Base-by-base conservation (phyloP, 805 yeast genomes). In the Ogataea populi-albae region DNA sequence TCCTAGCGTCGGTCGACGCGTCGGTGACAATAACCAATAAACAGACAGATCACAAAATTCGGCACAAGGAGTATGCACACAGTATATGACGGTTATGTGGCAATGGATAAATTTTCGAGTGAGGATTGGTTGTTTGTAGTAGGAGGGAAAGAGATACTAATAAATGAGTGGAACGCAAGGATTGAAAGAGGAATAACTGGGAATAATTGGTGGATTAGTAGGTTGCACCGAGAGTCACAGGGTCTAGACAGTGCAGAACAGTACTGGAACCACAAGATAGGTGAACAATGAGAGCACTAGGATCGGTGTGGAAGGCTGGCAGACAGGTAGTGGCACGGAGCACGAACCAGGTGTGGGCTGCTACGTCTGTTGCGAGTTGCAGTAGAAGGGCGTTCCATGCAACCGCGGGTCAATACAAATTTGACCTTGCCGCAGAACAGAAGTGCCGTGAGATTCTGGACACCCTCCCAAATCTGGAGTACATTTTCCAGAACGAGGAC, bases 401-500 rank as follows among this genome's bases (percentile, higher is more conserved):
- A 4, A 28, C 49, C 8, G 37, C 25, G 9, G 57, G 57, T 3
- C 46, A 38, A 23, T 34, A 2, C 17, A 44, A 47, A 11, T 59
- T 60, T 64, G 71, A 73, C 52, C 59, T 61, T 40, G 65, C 66
- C 22, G 66, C 72, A 35, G 89, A 82, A 56, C 67, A 69, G 47
- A 82, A 77, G 38, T 79, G 84, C 45, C 71, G 86, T 43, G 59
- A 67, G 46, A 68, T 75, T 49, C 70, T 86, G 49, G 79, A 77
- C 52, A 58, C 75, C 17, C 68, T 84, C 37, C 82, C 88, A 17
- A 71, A 79, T 19, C 74, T 82, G 21, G 73, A 81, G 38, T 73
- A 77, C 55, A 68, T 83, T 46, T 86, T 78, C 60, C 76, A 80
- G 55, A 81, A 81, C 58, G 73, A 81, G 32, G 91, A 86, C 55